Percentiles rank a stretch among this genome's conserved stretches.
phyloP scores from a whole-genome alignment of 331 rosid genomes.

The Quercus tomentella region DNA sequence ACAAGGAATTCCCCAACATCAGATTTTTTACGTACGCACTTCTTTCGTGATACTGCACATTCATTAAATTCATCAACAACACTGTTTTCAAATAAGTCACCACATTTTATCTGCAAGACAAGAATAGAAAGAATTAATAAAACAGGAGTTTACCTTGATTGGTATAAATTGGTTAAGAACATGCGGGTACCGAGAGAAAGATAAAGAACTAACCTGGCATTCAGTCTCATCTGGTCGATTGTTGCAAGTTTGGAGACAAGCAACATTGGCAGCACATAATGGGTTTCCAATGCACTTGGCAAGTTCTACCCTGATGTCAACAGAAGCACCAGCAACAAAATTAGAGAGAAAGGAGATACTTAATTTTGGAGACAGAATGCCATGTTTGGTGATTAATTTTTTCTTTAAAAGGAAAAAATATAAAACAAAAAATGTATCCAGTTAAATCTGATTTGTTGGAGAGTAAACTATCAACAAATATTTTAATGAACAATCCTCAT shows the following conservation, averaged over 20 bases:
- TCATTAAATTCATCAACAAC: conserved; percentile 94
- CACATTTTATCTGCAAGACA: conserved; percentile 73
- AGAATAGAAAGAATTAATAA: conserved; percentile 8
- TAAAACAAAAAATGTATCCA: not conserved
- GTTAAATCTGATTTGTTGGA: not conserved
- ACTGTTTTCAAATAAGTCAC: conserved; percentile 81
- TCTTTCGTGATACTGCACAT: conserved; percentile 92
- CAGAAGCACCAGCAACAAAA: conserved; percentile 23
- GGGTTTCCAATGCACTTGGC: conserved; percentile 84
- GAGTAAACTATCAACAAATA: not conserved
- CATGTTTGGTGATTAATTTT: not conserved
- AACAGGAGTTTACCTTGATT: conserved; percentile 5
- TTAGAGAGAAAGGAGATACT: not conserved
- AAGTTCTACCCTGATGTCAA: conserved; percentile 73
- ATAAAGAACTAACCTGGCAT: conserved; percentile 67
- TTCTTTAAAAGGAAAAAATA: not conserved
- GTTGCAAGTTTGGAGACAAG: conserved; percentile 97
- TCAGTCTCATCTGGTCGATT: conserved; percentile 94
- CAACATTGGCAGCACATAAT: conserved; percentile 86
- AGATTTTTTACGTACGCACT: conserved; percentile 89
- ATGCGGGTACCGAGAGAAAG: not conserved
- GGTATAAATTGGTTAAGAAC: not conserved
- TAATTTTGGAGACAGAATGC: not conserved
- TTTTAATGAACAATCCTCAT: not conserved
- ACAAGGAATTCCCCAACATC: conserved; percentile 92